phyloP scores from a whole-genome alignment of 306 rosid genomes.

The Castanopsis chinensis region DNA sequence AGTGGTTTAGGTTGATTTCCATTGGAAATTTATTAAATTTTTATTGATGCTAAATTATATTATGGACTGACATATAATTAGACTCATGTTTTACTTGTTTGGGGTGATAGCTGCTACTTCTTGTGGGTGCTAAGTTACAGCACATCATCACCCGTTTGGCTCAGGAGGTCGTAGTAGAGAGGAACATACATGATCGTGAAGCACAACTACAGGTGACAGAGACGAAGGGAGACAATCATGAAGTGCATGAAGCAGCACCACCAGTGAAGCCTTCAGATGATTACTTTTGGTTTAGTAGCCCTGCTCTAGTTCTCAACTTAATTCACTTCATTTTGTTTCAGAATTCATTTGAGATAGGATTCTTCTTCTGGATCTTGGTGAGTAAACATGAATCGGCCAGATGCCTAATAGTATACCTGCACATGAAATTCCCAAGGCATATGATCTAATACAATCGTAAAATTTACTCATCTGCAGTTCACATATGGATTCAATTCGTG shows the following conservation, averaged over 20 bases:
- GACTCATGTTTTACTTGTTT: slow-evolving; percentile 10
- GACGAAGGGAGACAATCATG: neutral
- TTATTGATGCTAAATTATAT: neutral
- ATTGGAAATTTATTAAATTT: neutral
- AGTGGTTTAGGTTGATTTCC: slow-evolving; percentile 32
- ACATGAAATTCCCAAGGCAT: neutral
- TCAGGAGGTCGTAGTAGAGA: slow-evolving; percentile 39
- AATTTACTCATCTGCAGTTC: slow-evolving; percentile 39
- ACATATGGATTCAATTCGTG: slow-evolving; percentile 84
- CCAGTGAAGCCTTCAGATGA: slow-evolving; percentile 71
- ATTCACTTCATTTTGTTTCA: slow-evolving; percentile 95
- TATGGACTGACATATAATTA: slow-evolving; percentile 13
- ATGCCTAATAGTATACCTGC: neutral
- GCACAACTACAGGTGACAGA: neutral
- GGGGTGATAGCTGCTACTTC: slow-evolving; percentile 70
- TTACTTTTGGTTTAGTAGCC: slow-evolving; percentile 70
- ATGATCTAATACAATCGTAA: neutral
- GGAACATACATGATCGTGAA: slow-evolving; percentile 3
- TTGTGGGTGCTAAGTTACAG: slow-evolving; percentile 89
- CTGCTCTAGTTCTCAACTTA: slow-evolving; percentile 55
- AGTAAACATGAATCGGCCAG: neutral
- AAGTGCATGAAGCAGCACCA: neutral
- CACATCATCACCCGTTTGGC: slow-evolving; percentile 71
- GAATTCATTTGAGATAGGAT: slow-evolving; percentile 88
- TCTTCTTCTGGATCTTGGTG: slow-evolving; percentile 96